phyloP scores from a whole-genome alignment of 2,329 filamentous ascomycete genomes.

The Diaporthe aspalathi region DNA sequence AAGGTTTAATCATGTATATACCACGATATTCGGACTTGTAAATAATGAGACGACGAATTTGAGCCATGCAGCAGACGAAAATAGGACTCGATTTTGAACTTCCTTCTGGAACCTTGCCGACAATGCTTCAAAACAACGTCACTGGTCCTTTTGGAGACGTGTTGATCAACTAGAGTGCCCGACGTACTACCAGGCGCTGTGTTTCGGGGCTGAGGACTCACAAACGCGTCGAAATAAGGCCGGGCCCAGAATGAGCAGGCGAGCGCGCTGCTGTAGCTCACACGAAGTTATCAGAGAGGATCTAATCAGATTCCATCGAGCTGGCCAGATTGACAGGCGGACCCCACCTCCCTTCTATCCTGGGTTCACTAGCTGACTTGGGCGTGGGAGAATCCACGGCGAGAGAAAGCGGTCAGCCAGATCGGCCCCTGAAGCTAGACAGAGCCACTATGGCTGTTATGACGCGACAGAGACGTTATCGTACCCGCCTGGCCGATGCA shows the following conservation, averaged over 20 bases:
- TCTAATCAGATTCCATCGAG: background rate
- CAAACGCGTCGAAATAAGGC: background rate
- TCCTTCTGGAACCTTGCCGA: background rate
- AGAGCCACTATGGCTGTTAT: background rate
- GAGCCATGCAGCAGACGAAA: background rate
- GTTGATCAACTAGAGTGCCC: background rate
- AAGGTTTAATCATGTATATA: slow-evolving; percentile 8
- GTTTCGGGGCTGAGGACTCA: background rate
- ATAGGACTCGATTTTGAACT: background rate
- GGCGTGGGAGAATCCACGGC: background rate
- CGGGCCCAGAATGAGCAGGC: background rate
- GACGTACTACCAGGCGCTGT: background rate
- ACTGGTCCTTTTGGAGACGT: no score
- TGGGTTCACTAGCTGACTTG: background rate
- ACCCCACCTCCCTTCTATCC: background rate
- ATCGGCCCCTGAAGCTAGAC: background rate
- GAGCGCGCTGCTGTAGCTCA: background rate
- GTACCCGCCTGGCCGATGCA: background rate
- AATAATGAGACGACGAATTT: slow-evolving; percentile 12
- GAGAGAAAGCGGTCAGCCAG: background rate
- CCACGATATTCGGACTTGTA: slow-evolving; percentile 19
- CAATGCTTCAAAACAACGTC: background rate
- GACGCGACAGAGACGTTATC: background rate
- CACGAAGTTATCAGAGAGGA: background rate
- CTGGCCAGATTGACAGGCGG: background rate